phyloP scores from a whole-genome alignment of 257 asterid genomes.

The Penstemon newberryi region DNA sequence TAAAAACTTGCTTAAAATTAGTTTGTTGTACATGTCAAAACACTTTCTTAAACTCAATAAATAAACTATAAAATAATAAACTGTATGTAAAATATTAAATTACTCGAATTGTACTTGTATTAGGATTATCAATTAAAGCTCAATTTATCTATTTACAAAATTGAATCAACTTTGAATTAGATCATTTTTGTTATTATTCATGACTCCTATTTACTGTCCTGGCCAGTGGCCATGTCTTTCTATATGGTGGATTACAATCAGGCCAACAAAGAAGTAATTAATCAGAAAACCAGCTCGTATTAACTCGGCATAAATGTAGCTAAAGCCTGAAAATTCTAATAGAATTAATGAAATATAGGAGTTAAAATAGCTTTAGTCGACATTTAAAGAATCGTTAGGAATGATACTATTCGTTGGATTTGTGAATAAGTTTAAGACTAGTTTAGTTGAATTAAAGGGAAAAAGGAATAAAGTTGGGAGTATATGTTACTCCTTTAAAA shows the following conservation, averaged over 20 bases:
- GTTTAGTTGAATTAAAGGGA: constrained; percentile 1
- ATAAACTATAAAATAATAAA: too few relatives aligned
- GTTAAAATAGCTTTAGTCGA: constrained; percentile 1
- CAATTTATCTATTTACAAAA: background rate
- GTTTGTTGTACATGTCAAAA: too few relatives aligned
- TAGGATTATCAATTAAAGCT: too few relatives aligned
- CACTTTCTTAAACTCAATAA: too few relatives aligned
- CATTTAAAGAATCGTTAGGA: constrained; percentile 12
- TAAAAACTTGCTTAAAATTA: background rate
- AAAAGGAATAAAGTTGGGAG: background rate
- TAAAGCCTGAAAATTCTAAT: constrained; percentile 3
- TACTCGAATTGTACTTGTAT: too few relatives aligned
- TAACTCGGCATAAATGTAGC: constrained; percentile 19
- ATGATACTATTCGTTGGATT: background rate
- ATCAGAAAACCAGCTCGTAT: constrained; percentile 14
- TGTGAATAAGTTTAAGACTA: background rate
- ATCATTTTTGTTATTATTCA: background rate
- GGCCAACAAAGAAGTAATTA: constrained; percentile 19
- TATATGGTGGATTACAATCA: constrained; percentile 6
- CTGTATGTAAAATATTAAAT: too few relatives aligned
- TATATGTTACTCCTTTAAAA: constrained; percentile 1
- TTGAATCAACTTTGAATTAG: background rate
- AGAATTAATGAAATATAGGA: constrained; percentile 18
- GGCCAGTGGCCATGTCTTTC: background rate
- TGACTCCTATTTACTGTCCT: too few relatives aligned